phyloP scores from a whole-genome alignment of 306 rosid genomes.

The Castanea crenata region DNA sequence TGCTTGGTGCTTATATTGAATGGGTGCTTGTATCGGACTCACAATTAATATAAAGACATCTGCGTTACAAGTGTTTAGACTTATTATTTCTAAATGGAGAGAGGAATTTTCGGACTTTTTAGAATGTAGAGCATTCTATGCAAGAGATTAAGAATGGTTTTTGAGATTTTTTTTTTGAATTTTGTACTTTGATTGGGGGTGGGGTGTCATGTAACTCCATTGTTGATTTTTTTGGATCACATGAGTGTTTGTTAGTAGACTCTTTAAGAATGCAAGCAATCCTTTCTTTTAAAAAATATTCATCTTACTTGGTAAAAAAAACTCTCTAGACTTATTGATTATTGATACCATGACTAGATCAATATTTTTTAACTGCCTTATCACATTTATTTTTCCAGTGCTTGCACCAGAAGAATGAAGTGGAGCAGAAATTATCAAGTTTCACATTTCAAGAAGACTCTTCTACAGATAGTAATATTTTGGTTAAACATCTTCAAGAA shows the following conservation, averaged over 20 bases:
- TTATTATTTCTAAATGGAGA: background rate
- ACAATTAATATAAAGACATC: background rate
- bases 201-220: too few relatives aligned
- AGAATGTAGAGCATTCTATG: too few relatives aligned
- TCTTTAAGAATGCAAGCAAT: too few relatives aligned
- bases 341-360: constrained; percentile 6
- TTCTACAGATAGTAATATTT: constrained; percentile 39
- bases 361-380: background rate
- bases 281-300: too few relatives aligned
- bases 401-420: constrained; percentile 71
- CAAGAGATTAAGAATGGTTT: too few relatives aligned
- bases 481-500: constrained; percentile 82
- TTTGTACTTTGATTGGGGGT: too few relatives aligned
- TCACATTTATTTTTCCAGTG: constrained; percentile 51
- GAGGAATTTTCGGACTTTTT: too few relatives aligned
- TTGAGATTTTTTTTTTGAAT: too few relatives aligned
- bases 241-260: too few relatives aligned
- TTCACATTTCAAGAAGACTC: constrained; percentile 55
- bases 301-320: too few relatives aligned
- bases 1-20: constrained; percentile 8
- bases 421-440: constrained; percentile 69
- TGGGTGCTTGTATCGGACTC: constrained; percentile 9
- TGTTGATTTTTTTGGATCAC: too few relatives aligned
- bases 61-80: constrained; percentile 3
- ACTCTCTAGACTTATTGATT: constrained; percentile 3